A percentile compares a stretch with the other conserved stretches of the same genome.
Evolutionary conservation across 1,139 yeast species (phyloP).

Genomic region (Debaryomyces coudertii): DNA sequence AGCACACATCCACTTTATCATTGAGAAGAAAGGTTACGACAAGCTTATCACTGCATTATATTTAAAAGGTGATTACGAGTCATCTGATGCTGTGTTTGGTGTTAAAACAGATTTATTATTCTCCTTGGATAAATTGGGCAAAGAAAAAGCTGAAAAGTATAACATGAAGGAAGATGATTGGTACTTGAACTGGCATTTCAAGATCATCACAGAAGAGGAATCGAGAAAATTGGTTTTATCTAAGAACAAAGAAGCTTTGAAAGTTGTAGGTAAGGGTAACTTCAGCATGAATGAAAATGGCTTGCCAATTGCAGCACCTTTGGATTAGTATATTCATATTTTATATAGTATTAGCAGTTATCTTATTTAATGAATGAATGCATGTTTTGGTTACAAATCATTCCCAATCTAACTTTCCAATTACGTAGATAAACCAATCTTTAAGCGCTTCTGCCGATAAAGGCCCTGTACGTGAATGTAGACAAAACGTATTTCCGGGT

Average conservation of each 20-base stretch:
- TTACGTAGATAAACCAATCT: background rate
- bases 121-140: constrained; percentile 23
- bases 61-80: constrained; percentile 32
- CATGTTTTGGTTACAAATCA: background rate
- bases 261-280: constrained; percentile 12
- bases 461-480: background rate
- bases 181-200: constrained; percentile 29
- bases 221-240: constrained; percentile 18
- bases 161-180: constrained; percentile 27
- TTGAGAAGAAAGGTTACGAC: constrained; percentile 31
- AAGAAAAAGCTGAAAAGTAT: constrained; percentile 22
- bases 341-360: background rate
- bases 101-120: constrained; percentile 26
- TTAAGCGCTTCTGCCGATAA: background rate
- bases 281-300: constrained; percentile 21
- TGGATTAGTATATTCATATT: constrained; percentile 1
- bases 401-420: background rate
- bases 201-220: constrained; percentile 24
- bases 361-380: background rate
- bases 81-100: constrained; percentile 35
- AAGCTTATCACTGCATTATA: constrained; percentile 35
- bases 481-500: constrained; percentile 1
- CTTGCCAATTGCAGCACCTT: constrained; percentile 18
- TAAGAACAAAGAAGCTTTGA: constrained; percentile 23
- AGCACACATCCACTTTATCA: constrained; percentile 37